A percentile compares a stretch with the other conserved stretches of the same genome.
These are phyloP conservation scores for Trichaptum fuscoviolaceum DNA, from an alignment of 768 basidiomycete species.

Conservation along the genomic window DNA sequence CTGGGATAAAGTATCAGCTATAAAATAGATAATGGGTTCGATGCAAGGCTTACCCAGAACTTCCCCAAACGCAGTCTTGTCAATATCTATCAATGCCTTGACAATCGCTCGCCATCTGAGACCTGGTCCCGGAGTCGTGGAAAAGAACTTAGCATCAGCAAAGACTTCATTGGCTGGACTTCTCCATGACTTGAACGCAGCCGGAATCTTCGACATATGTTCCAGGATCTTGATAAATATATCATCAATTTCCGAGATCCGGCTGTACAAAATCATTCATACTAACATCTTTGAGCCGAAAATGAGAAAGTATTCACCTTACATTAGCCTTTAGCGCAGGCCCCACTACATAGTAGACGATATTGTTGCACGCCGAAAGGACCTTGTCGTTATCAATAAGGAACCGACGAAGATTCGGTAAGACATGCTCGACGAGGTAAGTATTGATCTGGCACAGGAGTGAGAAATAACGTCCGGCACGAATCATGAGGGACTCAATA, in stretches of 20 bases:
- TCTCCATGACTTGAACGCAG: slow-evolving; percentile 81
- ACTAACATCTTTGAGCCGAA: not conserved
- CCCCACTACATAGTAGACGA: slow-evolving; percentile 77
- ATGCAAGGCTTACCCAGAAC: slow-evolving; percentile 57
- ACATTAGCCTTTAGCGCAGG: slow-evolving; percentile 76
- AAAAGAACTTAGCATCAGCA: slow-evolving; percentile 85
- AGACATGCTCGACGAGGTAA: slow-evolving; percentile 61
- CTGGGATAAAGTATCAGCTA: slow-evolving; percentile 38
- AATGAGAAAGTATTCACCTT: slow-evolving; percentile 39
- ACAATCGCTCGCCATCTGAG: slow-evolving; percentile 73
- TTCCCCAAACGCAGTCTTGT: slow-evolving; percentile 83
- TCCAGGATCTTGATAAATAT: slow-evolving; percentile 60
- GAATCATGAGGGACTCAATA: slow-evolving; percentile 15
- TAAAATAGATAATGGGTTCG: slow-evolving; percentile 25
- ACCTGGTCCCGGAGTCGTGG: slow-evolving; percentile 51
- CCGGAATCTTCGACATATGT: slow-evolving; percentile 75
- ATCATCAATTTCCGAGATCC: slow-evolving; percentile 67
- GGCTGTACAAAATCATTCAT: slow-evolving; percentile 36
- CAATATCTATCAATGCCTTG: slow-evolving; percentile 74
- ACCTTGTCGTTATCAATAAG: slow-evolving; percentile 83
- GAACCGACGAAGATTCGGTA: slow-evolving; percentile 76
- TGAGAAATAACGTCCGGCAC: not conserved
- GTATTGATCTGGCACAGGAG: slow-evolving; percentile 48
- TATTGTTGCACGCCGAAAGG: slow-evolving; percentile 69
- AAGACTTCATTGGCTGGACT: slow-evolving; percentile 74